Conservation (phyloP, 176 grass and related monocot species). For the Secale cereale region DNA sequence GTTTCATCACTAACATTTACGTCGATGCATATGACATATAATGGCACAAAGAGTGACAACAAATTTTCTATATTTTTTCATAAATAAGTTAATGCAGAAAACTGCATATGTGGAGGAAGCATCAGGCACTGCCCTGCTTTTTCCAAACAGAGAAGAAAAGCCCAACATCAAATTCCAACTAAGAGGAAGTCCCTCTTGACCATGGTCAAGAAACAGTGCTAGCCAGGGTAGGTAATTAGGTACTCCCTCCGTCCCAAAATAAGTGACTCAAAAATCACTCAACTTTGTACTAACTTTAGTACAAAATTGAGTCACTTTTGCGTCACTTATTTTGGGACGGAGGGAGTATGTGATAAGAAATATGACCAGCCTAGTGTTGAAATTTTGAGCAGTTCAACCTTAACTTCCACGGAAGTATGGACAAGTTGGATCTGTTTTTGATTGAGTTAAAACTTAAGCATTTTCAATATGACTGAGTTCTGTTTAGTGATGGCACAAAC, state of each 20-base stretch:
- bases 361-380: neutral
- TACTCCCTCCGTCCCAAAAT: too few species aligned
- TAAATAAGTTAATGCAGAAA: neutral
- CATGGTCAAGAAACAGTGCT: neutral
- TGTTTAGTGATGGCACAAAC: neutral
- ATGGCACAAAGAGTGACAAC: neutral
- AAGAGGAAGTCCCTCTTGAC: neutral
- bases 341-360: neutral
- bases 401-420: neutral
- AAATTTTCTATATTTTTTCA: neutral
- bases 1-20: conserved; percentile 50
- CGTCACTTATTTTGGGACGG: too few species aligned
- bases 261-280: too few species aligned
- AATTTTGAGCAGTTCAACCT: neutral
- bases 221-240: neutral
- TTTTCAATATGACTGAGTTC: neutral
- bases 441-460: neutral
- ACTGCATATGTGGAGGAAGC: neutral
- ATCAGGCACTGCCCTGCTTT: neutral
- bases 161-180: neutral
- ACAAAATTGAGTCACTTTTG: too few species aligned
- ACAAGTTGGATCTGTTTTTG: neutral
- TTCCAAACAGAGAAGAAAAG: neutral
- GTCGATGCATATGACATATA: conserved; percentile 20
- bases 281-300: too few species aligned